Conservation (phyloP, 176 grass and related monocot species). For the Elaeis guineensis region DNA sequence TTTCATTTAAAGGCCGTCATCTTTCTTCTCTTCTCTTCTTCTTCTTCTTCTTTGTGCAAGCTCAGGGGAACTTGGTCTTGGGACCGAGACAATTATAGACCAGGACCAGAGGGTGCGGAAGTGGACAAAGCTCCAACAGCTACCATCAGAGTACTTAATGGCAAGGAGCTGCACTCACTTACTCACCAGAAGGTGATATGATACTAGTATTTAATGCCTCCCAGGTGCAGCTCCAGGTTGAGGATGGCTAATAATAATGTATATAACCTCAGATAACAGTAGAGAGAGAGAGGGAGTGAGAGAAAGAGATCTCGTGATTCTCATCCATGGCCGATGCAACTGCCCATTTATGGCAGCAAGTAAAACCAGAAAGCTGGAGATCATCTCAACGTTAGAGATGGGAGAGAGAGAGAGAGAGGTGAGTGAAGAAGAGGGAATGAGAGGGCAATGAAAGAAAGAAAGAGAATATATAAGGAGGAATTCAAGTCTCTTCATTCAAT, state of each 20-base stretch:
- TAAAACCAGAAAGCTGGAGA: slow-evolving; percentile 14
- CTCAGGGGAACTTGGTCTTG: too few species aligned
- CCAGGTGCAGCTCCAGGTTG: too few species aligned
- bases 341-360: slow-evolving; percentile 4
- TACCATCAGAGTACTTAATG: neutral
- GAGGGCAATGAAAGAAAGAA: too few species aligned
- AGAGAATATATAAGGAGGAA: too few species aligned
- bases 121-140: too few species aligned
- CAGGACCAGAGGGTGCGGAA: too few species aligned
- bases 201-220: slow-evolving; percentile 13
- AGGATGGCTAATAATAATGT: too few species aligned
- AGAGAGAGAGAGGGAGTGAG: neutral
- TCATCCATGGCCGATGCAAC: neutral
- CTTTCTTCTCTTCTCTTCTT: neutral
- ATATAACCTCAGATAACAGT: neutral
- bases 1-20: too few species aligned
- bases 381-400: slow-evolving; percentile 1
- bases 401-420: neutral
- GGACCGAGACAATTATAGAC: too few species aligned
- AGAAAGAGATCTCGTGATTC: neutral
- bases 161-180: slow-evolving; percentile 7
- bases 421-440: too few species aligned
- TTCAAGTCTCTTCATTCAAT: too few species aligned
- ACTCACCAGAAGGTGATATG: slow-evolving; percentile 1
- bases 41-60: too few species aligned